Conservation (phyloP, 306 rosid genomes). For the Cucurbita maxima region DNA sequence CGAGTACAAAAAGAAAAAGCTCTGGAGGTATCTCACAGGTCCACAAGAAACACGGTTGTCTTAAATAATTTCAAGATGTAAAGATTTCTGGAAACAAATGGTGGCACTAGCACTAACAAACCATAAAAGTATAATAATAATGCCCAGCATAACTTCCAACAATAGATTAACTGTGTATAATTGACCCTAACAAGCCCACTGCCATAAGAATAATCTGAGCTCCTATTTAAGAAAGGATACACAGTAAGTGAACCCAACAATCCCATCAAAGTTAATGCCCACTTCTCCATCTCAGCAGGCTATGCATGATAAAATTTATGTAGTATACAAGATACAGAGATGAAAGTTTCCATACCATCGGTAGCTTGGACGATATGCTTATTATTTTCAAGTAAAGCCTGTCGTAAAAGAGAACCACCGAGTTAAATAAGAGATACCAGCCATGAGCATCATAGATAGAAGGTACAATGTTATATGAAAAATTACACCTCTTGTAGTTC, state of each 20-base stretch:
- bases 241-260: not conserved
- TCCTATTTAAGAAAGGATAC: not conserved
- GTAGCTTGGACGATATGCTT: conserved; percentile 38
- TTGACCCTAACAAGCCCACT: not conserved
- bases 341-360: conserved; percentile 26
- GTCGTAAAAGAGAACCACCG: conserved; percentile 15
- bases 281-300: not conserved
- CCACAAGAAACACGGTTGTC: not conserved
- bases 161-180: not conserved
- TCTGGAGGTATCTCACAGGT: not conserved
- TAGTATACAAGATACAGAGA: not conserved
- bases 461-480: conserved; percentile 1
- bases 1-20: not conserved
- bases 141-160: not conserved
- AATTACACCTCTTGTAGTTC: conserved; percentile 62
- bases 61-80: not conserved
- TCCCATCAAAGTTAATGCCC: not conserved
- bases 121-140: not conserved
- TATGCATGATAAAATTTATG: not conserved
- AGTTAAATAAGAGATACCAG: not conserved
- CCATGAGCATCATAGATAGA: not conserved
- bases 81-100: not conserved
- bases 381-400: conserved; percentile 63
- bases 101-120: not conserved
- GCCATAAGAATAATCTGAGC: not conserved